A percentile compares a stretch with the other conserved stretches of the same genome.
Conservation (phyloP, 176 grass and related monocot species). For the Saccharum officinarum region DNA sequence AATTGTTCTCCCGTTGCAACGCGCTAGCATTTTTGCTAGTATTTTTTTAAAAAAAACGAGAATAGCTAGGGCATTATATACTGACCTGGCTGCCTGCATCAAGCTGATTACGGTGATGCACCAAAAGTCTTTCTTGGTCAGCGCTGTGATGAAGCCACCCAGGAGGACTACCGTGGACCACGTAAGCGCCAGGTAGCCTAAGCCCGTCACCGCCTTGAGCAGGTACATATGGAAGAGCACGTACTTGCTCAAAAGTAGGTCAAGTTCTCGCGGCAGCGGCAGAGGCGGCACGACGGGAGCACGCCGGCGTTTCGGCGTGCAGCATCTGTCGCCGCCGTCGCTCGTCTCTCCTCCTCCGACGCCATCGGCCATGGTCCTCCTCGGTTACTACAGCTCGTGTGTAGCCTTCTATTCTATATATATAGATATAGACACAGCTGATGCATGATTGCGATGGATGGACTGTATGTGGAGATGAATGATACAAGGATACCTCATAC, state of each 20-base stretch:
- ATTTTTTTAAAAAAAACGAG: too few species aligned
- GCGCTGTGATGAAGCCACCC: not conserved
- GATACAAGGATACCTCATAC: too few species aligned
- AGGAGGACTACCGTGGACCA: constrained; percentile 5
- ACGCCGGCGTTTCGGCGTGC: not conserved
- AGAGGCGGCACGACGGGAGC: not conserved
- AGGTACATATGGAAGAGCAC: not conserved
- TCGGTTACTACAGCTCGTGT: not conserved
- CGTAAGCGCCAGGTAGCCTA: constrained; percentile 1
- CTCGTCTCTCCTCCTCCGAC: too few species aligned
- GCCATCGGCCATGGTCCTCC: not conserved
- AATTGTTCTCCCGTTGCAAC: too few species aligned
- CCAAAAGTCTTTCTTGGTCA: not conserved
- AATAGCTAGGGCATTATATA: not conserved
- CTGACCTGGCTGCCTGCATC: not conserved
- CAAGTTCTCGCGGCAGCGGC: not conserved
- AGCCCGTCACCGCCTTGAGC: not conserved
- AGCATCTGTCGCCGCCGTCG: too few species aligned
- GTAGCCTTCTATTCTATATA: not conserved
- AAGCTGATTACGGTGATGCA: not conserved
- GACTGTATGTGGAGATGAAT: too few species aligned
- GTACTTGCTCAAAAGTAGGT: not conserved
- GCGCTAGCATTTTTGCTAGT: too few species aligned
- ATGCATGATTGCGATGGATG: not conserved
- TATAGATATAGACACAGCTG: not conserved